Conservation (phyloP, 805 yeast genomes). For the Komagataella ulmi region DNA sequence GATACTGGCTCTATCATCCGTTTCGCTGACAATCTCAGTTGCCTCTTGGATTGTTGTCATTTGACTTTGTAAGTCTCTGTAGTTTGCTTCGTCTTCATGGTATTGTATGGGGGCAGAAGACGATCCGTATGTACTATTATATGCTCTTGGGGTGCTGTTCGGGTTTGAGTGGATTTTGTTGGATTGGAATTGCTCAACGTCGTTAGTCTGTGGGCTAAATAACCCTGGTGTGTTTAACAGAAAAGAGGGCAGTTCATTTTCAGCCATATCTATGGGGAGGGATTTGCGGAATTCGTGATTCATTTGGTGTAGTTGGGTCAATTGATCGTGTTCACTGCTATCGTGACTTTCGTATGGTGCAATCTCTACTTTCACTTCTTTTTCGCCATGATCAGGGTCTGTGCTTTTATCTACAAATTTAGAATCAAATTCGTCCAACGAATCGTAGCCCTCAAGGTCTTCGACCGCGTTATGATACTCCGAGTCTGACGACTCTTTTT, state of each 20-base stretch:
- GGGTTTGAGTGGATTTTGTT: not conserved
- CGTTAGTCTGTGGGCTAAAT: not conserved
- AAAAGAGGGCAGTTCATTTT: not conserved
- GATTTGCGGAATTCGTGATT: not conserved
- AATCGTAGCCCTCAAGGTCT: not conserved
- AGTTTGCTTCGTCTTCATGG: not conserved
- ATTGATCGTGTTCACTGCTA: not conserved
- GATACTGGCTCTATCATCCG: not conserved
- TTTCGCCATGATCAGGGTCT: not conserved
- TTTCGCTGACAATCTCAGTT: slow-evolving; percentile 8
- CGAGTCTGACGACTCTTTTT: not conserved
- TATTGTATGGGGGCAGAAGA: not conserved
- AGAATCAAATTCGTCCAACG: slow-evolving; percentile 1
- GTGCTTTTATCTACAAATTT: not conserved
- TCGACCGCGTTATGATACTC: not conserved
- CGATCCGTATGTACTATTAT: not conserved
- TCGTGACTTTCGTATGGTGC: not conserved
- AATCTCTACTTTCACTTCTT: not conserved
- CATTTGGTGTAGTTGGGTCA: not conserved
- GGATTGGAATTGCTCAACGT: not conserved
- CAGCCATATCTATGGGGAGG: not conserved
- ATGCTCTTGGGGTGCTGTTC: not conserved
- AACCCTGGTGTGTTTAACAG: not conserved
- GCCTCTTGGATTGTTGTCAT: slow-evolving; percentile 22
- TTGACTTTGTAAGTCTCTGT: slow-evolving; percentile 6